These are phyloP conservation scores for Brassica incana DNA, from an alignment of 345 rosid species.

Conservation along the genomic window DNA sequence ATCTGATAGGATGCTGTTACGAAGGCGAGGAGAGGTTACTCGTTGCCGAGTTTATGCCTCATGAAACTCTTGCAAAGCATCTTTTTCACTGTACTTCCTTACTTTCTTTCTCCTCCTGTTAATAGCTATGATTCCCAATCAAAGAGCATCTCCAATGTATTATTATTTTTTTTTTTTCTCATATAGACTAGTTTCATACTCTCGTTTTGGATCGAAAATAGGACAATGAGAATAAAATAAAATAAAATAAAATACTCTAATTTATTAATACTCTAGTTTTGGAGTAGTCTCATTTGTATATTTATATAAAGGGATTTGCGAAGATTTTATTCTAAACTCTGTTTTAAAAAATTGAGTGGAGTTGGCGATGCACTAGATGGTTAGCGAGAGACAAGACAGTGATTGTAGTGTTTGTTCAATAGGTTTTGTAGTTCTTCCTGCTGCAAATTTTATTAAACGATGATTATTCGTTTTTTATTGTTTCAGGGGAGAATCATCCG, in stretches of 20 bases:
- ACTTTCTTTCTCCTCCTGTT: neutral
- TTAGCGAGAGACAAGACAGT: neutral
- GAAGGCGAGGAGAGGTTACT: slow-evolving; percentile 90
- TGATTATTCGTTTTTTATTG: neutral
- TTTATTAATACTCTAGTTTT: no score
- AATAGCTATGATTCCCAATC: neutral
- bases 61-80: slow-evolving; percentile 92
- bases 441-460: neutral
- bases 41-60: slow-evolving; percentile 92
- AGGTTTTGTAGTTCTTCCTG: neutral
- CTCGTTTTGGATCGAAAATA: no score
- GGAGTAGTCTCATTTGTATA: no score
- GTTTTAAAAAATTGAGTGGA: neutral
- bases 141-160: no score
- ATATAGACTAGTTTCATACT: no score
- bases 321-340: no score
- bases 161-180: no score
- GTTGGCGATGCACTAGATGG: neutral
- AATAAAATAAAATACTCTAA: no score
- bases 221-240: no score
- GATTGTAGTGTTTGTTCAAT: neutral
- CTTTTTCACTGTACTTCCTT: slow-evolving; percentile 71
- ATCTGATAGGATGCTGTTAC: slow-evolving; percentile 85
- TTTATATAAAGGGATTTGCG: no score
- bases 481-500: slow-evolving; percentile 90